Evolutionary conservation across 495 filamentous ascomycete genomes (phyloP).

Genomic region (Podospora anserina): DNA sequence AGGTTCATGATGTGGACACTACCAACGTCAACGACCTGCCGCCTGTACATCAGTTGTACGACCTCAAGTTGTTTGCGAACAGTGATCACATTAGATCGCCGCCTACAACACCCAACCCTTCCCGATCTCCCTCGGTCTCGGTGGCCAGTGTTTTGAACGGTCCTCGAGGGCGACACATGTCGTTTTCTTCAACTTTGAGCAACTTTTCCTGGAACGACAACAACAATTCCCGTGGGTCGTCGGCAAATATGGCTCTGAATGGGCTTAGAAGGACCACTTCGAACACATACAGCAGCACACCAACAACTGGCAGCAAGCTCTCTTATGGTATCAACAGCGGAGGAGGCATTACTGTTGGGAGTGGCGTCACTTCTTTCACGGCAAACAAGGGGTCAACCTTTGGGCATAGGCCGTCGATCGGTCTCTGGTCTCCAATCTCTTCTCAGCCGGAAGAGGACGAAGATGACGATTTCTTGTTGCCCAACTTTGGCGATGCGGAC

Average conservation of each 20-base stretch:
- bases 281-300: background rate
- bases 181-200: slow-evolving; percentile 27
- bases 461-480: slow-evolving; percentile 44
- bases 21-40: slow-evolving; percentile 31
- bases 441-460: slow-evolving; percentile 34
- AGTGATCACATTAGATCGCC: slow-evolving; percentile 71
- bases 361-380: slow-evolving; percentile 34
- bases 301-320: slow-evolving; percentile 6
- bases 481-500: slow-evolving; percentile 41
- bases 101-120: slow-evolving; percentile 34
- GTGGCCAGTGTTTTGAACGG: slow-evolving; percentile 18
- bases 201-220: slow-evolving; percentile 34
- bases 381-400: slow-evolving; percentile 22
- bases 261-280: slow-evolving; percentile 33
- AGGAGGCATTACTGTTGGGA: slow-evolving; percentile 36
- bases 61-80: slow-evolving; percentile 71
- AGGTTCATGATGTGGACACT: slow-evolving; percentile 22
- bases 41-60: slow-evolving; percentile 60
- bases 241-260: slow-evolving; percentile 33
- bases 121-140: slow-evolving; percentile 27
- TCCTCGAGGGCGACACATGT: slow-evolving; percentile 29
- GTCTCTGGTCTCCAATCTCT: slow-evolving; percentile 37
- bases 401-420: slow-evolving; percentile 30
- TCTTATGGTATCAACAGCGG: slow-evolving; percentile 16
- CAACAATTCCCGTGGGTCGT: slow-evolving; percentile 27